Percentiles rank a stretch among this genome's conserved stretches.
These are phyloP conservation scores for Lactarius deliciosus DNA, from an alignment of 768 basidiomycete genomes.

Conservation along the genomic window DNA sequence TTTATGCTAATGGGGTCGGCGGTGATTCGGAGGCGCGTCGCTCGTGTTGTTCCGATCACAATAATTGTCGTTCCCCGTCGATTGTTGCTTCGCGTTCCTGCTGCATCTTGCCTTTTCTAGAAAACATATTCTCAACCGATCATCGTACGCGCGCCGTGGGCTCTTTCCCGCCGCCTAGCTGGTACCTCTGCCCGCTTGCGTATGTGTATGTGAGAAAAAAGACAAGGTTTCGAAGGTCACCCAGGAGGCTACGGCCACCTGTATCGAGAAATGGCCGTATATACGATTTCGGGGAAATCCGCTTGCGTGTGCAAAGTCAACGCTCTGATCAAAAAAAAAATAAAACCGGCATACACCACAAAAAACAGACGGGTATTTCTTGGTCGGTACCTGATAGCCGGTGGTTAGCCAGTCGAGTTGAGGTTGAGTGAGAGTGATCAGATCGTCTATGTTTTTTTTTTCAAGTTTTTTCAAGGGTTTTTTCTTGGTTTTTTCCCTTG, in stretches of 20 bases:
- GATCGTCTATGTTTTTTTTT: background rate
- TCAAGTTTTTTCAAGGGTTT: too few species aligned
- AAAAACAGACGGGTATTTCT: background rate
- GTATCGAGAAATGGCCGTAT: background rate
- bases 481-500: background rate
- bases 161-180: background rate
- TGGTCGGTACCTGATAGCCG: background rate
- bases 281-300: background rate
- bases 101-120: conserved; percentile 1
- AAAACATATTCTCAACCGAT: background rate
- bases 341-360: too few species aligned
- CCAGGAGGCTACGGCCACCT: background rate
- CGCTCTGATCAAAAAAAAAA: background rate
- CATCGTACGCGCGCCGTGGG: background rate
- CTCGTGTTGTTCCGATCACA: background rate
- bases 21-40: background rate
- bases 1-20: background rate
- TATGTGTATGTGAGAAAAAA: background rate
- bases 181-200: background rate
- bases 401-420: background rate
- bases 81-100: background rate
- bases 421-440: background rate
- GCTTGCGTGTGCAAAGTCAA: background rate
- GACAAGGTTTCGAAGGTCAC: background rate
- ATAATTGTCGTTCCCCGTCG: background rate